Base-by-base conservation (phyloP, 768 basidiomycete genomes). In the Fibroporia radiculosa region DNA sequence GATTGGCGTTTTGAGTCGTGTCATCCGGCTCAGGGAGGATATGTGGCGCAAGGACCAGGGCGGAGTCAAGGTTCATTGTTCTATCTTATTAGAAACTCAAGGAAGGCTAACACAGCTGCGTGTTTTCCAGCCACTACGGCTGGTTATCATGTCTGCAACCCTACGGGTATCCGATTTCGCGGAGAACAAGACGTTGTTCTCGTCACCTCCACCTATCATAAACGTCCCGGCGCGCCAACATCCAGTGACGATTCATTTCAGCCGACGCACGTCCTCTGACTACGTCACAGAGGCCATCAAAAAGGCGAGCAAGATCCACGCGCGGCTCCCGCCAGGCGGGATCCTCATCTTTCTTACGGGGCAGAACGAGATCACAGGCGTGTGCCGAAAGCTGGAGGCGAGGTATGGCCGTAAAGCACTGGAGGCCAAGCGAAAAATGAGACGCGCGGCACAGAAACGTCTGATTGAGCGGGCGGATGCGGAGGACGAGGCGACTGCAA, bases 61-160 rank as follows among this genome's bases (percentile, higher is more conserved):
- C 8, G 75, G 72, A 11, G 68, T 71, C 12, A 93, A 87, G 71
- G 87, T 88, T 48, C 16, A 62, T 52, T 20, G 27, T 13, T 24
- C n/a, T 24, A n/a, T 31, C 31, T 12, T 11, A 6, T 3, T 20
- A 26, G 6, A 26, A 4, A 18, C 11, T 10, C 16, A 14, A 13
- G 16, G 25, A 24, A 41, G 18, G 3, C 13, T 13, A 14, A 25
- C n/a, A 25, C 22, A n/a, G 24, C 13, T 29, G 28, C 18, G 26
- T 13, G 10, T 32, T 13, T 27, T 43, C 13, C 54, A 88, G 82
- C 95, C 93, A 10, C 64, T 99, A 13, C 82, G 96, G 16, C 71
- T 99, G 40, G 78, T 98, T 48, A 96, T 99, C 65, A 99, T 99
- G 96, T 99, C 96, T 12, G 96, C 96, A 3, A 98, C 96, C 0